Conservation (phyloP, 1,139 yeast genomes). For the Meyerozyma guilliermondii region DNA sequence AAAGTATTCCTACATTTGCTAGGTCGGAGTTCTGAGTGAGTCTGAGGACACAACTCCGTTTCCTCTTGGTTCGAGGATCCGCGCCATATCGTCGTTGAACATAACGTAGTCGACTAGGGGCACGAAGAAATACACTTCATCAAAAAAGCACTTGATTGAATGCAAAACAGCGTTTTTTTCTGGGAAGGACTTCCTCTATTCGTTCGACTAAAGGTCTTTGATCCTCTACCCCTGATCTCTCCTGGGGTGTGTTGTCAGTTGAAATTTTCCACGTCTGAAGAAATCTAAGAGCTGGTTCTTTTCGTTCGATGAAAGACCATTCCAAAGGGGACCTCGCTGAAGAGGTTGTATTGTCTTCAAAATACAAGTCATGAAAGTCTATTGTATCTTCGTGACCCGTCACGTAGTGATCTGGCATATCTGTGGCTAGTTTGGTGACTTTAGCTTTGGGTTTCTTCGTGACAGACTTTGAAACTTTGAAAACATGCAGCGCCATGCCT, state of each 20-base stretch:
- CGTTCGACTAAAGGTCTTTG: neutral
- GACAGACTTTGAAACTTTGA: neutral
- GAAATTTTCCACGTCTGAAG: neutral
- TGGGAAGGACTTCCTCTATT: neutral
- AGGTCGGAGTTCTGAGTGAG: neutral
- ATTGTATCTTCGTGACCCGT: neutral
- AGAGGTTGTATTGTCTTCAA: neutral
- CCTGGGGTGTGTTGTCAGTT: too few species aligned
- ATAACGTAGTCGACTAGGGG: neutral
- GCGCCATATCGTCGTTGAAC: neutral
- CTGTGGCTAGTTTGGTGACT: neutral
- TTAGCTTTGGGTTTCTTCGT: too few species aligned
- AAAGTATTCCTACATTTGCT: neutral
- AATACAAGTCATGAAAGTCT: neutral
- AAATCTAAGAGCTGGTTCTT: neutral
- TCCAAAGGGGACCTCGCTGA: neutral
- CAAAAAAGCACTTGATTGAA: neutral
- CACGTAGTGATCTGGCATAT: neutral
- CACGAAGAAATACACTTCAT: neutral
- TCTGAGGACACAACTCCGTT: neutral
- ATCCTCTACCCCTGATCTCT: too few species aligned
- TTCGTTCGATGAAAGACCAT: neutral
- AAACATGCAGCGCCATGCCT: neutral
- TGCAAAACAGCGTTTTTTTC: neutral
- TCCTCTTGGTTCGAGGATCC: neutral